Evolutionary conservation across 106 monocot species (phyloP), one percentile per base, ranked within the genome.

Genomic region (Platanthera zijinensis): DNA sequence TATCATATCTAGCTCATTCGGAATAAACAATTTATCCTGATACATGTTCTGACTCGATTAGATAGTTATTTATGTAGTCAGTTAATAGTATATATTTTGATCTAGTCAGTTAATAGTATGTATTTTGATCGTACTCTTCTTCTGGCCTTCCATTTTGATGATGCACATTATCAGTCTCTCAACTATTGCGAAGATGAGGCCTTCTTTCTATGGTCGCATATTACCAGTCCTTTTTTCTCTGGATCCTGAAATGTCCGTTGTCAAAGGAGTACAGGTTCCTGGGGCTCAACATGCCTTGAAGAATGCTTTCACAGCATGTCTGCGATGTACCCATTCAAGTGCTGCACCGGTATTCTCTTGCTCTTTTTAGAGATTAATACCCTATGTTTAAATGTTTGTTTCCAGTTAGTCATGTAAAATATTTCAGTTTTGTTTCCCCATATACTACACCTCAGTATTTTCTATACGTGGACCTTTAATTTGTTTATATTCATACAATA

Each of bases 181-280:
- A 84, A 83, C 83, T 75, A 88, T 97, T 72, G 97, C 97, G 47
- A 82, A 81, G 78, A 89, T 83, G 88, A 97, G 97, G 75, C 94
- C 97, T 83, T 84, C 94, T 30, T 97, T 89, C 79, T 97, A 94
- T 85, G 97, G 97, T 12, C 93, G 89, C 48, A 92, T 97, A 77
- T 81, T 97, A 73, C 89, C 97, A 64, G 94, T 94, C 82, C 80
- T 97, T 68, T 94, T 97, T 74, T 69, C 48, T 57, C 84, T 94
- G 81, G 91, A 94, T 84, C 91, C 97, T 14, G 76, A 86, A 77
- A 89, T 79, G 71, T 82, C 89, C 74, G 78, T 94, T 66, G 79
- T 94, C 21, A 91, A 84, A 91, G 87, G 84, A 50, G 79, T 89
- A 54, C 84, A 86, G 73, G 69, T 86, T 75, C 79, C 87, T 57